Percentiles rank a stretch among this genome's conserved stretches.
phyloP scores from a whole-genome alignment of 2,329 filamentous ascomycete genomes.

The Fusarium lateritium region DNA sequence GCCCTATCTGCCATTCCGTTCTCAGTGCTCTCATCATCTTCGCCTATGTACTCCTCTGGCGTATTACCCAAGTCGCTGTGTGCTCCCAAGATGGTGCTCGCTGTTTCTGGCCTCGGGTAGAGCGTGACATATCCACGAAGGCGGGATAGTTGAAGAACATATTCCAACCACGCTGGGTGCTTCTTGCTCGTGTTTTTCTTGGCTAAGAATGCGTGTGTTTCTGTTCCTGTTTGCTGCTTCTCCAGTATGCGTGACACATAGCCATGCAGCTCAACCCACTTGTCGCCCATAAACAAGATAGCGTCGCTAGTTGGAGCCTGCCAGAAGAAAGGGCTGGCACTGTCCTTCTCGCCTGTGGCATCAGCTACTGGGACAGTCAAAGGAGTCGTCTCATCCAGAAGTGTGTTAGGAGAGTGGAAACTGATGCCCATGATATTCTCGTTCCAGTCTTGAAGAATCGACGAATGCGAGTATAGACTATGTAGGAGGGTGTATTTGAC shows the following conservation, averaged over 20 bases:
- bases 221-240: conserved; percentile 54
- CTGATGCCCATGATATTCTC: conserved; percentile 81
- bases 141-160: conserved; percentile 81
- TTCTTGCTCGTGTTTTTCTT: conserved; percentile 75
- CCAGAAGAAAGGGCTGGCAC: conserved; percentile 79
- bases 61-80: conserved; percentile 81
- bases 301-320: conserved; percentile 88
- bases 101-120: conserved; percentile 77
- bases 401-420: conserved; percentile 78
- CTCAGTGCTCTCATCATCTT: conserved; percentile 45
- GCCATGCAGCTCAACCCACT: conserved; percentile 88
- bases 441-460: conserved; percentile 61
- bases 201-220: conserved; percentile 58
- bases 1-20: conserved; percentile 51
- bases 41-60: conserved; percentile 76
- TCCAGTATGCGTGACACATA: conserved; percentile 78
- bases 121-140: conserved; percentile 83
- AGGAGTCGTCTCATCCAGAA: conserved; percentile 71
- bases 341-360: conserved; percentile 36
- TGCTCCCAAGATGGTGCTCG: conserved; percentile 74
- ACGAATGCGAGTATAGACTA: conserved; percentile 77
- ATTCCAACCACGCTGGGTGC: conserved; percentile 84
- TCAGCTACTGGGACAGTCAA: conserved; percentile 63
- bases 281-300: conserved; percentile 84
- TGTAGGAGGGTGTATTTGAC: conserved; percentile 83